Evolutionary conservation across 768 basidiomycete genomes (phyloP), one percentile per base, ranked within the genome.

Genomic region (Wakefieldia striispora): DNA sequence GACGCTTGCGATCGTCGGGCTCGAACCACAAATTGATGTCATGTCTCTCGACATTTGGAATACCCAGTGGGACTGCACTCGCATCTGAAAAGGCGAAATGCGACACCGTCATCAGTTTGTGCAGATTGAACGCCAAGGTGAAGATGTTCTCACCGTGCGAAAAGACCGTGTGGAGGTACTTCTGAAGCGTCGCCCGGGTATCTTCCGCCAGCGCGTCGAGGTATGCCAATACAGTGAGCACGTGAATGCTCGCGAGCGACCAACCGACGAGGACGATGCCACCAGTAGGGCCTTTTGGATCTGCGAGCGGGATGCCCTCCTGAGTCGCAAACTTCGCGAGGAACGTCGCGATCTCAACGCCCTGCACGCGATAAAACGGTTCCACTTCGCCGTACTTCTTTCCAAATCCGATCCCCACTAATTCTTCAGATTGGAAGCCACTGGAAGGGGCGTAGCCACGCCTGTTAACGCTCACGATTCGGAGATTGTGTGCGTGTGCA

Each of bases 381-480:
- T 56, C 61, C 1, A 35, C 21, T 1, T 61, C 60, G 3, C 53
- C 49, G 4, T 51, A 34, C 35, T 38, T 63, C 51, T 61, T 63
- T 24, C 41, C 42, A 6, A 4, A 14, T 1, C 54, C 58, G 39
- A 60, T 35, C n/a, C 44, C 40, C 2, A 31, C 3, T 16, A 60
- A 10, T 12, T 60, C 58, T 0, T 44, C 33, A 1, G 55, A 45
- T 8, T 27, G 26, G 24, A 62, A 65, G 19, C 45, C 26, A 23
- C 60, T 65, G 19, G 61, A 62, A 20, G 63, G 63, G 4, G 38
- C 1, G 16, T 63, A 65, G 1, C 60, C 63, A 9, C 61, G 63
- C 37, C 61, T 48, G 43, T 65, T 49, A 13, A 63, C 12, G 19
- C 53, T 51, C 40, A 63, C 40, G 37, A 62, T 53, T 19, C 61